Percentiles rank a stretch among this genome's conserved stretches.
Conservation (phyloP, 164 flowering plant species). For the Pachysandra terminalis region DNA sequence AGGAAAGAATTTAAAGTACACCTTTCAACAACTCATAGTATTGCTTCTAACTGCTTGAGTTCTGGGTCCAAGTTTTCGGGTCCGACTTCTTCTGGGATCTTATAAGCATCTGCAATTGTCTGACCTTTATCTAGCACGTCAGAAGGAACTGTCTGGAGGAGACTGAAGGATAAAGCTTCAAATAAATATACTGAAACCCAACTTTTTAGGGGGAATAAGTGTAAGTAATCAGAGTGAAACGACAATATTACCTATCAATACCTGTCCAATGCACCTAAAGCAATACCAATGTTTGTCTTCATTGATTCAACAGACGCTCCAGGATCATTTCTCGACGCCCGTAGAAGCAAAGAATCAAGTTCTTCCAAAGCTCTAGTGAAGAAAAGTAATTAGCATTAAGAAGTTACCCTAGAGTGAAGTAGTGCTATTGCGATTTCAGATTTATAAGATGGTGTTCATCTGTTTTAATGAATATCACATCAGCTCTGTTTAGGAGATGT, state of each 20-base stretch:
- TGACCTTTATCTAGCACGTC: constrained; percentile 64
- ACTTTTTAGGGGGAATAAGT: no score
- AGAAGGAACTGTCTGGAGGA: constrained; percentile 77
- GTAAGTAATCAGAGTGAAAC: no score
- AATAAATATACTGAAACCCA: no score
- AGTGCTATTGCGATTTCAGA: not conserved
- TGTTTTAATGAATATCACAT: not conserved
- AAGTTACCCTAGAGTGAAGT: not conserved
- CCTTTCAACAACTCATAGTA: constrained; percentile 26
- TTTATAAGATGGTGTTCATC: not conserved
- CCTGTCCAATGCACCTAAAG: constrained; percentile 73
- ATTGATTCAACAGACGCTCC: constrained; percentile 52
- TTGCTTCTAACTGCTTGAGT: constrained; percentile 62
- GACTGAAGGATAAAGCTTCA: constrained; percentile 34
- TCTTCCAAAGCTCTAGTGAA: constrained; percentile 76
- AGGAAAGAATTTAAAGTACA: no score
- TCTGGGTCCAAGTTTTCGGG: constrained; percentile 53
- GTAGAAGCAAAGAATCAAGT: constrained; percentile 76
- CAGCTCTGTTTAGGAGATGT: no score
- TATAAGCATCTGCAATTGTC: constrained; percentile 75
- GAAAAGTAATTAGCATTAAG: constrained; percentile 5
- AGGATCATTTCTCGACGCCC: constrained; percentile 72
- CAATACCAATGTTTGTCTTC: constrained; percentile 57
- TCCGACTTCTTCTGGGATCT: constrained; percentile 27
- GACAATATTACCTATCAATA: constrained; percentile 10